Base-by-base conservation (phyloP, 1,139 yeast genomes). In the Lodderomyces beijingensis region DNA sequence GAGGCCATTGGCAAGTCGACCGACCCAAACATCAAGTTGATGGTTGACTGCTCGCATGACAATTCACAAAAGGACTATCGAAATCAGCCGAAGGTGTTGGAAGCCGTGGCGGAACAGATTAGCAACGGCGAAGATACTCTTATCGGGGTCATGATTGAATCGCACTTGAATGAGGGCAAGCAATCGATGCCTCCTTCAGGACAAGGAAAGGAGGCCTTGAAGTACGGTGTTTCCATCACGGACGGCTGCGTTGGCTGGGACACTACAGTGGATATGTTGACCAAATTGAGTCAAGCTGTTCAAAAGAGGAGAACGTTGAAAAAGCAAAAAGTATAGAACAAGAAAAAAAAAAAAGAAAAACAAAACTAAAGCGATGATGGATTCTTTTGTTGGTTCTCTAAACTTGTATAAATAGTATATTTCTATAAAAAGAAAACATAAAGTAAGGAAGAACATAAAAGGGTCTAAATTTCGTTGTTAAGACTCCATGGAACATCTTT, bases 11-110 rank as follows among this genome's bases (percentile, higher is more conserved):
- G 55, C 28, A 75, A 77, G 48, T 73, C 84, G 19, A 74, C 76
- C 30, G 65, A 67, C 36, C 59, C 63, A 22, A 70, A 65, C 27
- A 78, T 83, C 49, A 75, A 93, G 59, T 84, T 91, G 53, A 91
- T 91, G 97, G 80, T 91, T 42, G 98, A 91, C 62, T 91, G 97
- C 57, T 88, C 96, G 26, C 98, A 91, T 55, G 98, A 96, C 43
- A 91, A 91, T 68, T 86, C 96, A 31, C 77, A 71, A 53, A 91
- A 91, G 59, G 80, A 91, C 62, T 89, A 79, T 73, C 76, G 73
- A 52, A 91, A 91, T 63, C 98, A 91, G 67, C 96, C 97, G 30
- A 76, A 74, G 57, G 98, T 89, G n/a, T 88, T 95, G 14, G 73
- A 76, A 14, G 75, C 67, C 34, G 75, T 91, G 37, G 88, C 89